A percentile compares a stretch with the other conserved stretches of the same genome.
Evolutionary conservation across 371 early-diverging fungal genomes (phyloP).

Genomic region (Nematocida major): DNA sequence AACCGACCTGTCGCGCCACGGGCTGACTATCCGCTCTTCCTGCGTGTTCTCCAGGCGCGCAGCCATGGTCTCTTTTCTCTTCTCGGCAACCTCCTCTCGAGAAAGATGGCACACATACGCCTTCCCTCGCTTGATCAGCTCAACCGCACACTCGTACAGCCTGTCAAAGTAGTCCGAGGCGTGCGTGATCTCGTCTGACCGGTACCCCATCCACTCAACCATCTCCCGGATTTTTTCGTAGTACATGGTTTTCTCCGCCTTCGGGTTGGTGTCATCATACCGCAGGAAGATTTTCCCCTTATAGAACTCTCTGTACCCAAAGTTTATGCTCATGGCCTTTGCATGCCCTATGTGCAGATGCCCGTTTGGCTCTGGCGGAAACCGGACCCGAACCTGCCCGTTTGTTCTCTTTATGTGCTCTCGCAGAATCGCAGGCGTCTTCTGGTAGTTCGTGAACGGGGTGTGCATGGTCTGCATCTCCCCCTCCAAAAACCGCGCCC

Average conservation of each 20-base stretch:
- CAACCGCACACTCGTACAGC: slow-evolving; percentile 62
- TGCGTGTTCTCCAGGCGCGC: slow-evolving; percentile 64
- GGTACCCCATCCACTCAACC: slow-evolving; percentile 90
- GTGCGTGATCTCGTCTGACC: slow-evolving; percentile 82
- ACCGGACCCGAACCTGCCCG: slow-evolving; percentile 87
- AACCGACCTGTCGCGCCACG: slow-evolving; percentile 81
- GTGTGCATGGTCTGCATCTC: slow-evolving; percentile 72
- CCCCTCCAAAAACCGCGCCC: slow-evolving; percentile 56
- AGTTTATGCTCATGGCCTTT: slow-evolving; percentile 96
- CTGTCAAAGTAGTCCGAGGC: slow-evolving; percentile 83
- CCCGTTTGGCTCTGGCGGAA: slow-evolving; percentile 96
- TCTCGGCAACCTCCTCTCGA: slow-evolving; percentile 78
- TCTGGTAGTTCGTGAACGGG: slow-evolving; percentile 91
- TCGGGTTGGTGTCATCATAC: slow-evolving; percentile 98
- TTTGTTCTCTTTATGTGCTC: slow-evolving; percentile 84
- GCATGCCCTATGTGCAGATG: slow-evolving; percentile 98
- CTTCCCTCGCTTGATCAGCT: slow-evolving; percentile 78
- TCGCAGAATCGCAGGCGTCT: slow-evolving; percentile 77
- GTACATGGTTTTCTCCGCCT: slow-evolving; percentile 88
- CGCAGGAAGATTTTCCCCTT: slow-evolving; percentile 84
- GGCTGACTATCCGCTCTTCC: slow-evolving; percentile 77
- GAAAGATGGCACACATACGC: slow-evolving; percentile 95
- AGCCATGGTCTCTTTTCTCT: slow-evolving; percentile 69
- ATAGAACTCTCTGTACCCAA: slow-evolving; percentile 86
- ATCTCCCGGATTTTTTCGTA: slow-evolving; percentile 86